phyloP scores from a whole-genome alignment of 108 stramenopile species.

The Cylindrotheca closterium region DNA sequence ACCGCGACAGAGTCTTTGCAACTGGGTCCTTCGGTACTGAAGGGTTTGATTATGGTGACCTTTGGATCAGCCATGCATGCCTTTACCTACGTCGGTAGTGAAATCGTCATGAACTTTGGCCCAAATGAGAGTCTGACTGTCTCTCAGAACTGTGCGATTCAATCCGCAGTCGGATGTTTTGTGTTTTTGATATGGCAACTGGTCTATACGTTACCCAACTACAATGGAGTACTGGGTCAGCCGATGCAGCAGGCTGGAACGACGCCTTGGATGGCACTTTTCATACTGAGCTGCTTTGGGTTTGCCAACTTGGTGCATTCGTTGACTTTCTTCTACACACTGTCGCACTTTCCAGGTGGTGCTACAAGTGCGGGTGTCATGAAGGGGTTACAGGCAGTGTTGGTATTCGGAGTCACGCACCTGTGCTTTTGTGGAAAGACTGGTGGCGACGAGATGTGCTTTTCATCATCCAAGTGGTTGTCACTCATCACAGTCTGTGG shows the following conservation, averaged over 20 bases:
- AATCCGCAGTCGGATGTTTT: constrained; percentile 47
- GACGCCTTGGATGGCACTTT: constrained; percentile 23
- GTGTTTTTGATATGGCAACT: constrained; percentile 66
- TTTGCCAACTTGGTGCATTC: constrained; percentile 66
- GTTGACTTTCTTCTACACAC: constrained; percentile 59
- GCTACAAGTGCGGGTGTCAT: constrained; percentile 77
- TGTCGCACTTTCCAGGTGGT: constrained; percentile 72
- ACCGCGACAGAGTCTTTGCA: constrained; percentile 46
- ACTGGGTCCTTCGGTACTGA: constrained; percentile 40
- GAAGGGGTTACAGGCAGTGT: constrained; percentile 83
- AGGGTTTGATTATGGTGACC: constrained; percentile 50
- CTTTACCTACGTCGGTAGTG: constrained; percentile 63
- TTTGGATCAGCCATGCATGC: constrained; percentile 67
- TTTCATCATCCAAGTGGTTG: constrained; percentile 48
- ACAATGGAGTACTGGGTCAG: constrained; percentile 35
- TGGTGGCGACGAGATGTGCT: constrained; percentile 78
- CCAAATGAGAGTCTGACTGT: constrained; percentile 34
- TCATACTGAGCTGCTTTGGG: constrained; percentile 33
- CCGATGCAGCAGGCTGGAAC: constrained; percentile 63
- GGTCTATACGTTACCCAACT: constrained; percentile 61
- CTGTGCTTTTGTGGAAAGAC: constrained; percentile 63
- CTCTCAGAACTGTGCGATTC: constrained; percentile 69
- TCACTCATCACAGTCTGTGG: constrained; percentile 59
- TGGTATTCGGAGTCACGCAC: constrained; percentile 65
- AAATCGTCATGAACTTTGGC: constrained; percentile 52